Evolutionary conservation across 2,329 filamentous ascomycete genomes (phyloP), one percentile per base, ranked within the genome.

Genomic region (Juglanconis oblonga): DNA sequence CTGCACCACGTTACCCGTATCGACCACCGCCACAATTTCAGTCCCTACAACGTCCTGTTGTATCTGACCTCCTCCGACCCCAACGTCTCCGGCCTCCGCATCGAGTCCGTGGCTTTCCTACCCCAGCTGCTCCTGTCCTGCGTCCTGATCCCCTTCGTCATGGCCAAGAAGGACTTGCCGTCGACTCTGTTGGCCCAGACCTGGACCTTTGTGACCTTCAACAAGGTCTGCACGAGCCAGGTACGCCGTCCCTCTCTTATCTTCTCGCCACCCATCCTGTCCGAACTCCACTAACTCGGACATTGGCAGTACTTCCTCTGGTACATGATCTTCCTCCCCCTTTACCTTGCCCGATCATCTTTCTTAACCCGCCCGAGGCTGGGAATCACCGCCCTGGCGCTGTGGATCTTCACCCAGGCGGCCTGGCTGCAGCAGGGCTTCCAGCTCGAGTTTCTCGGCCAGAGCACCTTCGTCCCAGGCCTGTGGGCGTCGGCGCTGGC

Each of bases 151-250:
- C 73, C 73, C 0, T 71, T 97, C 2, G 80, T 82, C 1, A 77
- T 97, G 24, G 91, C 91, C 14, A 96, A 94, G 72, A 89, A 86
- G 67, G 88, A 95, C 68, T 82, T 99, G 0, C 82, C 93, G 0
- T 85, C 87, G 0, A 88, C 91, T 5, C 93, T 98, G 90, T 84
- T 98, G 63, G 92, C 91, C 4, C 95, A 99, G 76, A 98, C 95
- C 0, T 97, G 97, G 75, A 91, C 94, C 0, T 99, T 99, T 74
- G 95, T 98, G 4, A 88, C 92, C 0, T 98, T 98, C 68, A 99
- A 99, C 78, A 99, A 99, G 78, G 95, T 99, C 64, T 98, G 94
- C 81, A 99, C 95, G 3, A 97, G 92, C 70, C 94, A 98, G 83
- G 92, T 95, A 83, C 64, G 82, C n/a, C 48, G 52, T 17, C 31